Percentiles rank a stretch among this genome's conserved stretches.
These are phyloP conservation scores for Neonectria hederae DNA, from an alignment of 2,329 filamentous ascomycete species.

Conservation along the genomic window DNA sequence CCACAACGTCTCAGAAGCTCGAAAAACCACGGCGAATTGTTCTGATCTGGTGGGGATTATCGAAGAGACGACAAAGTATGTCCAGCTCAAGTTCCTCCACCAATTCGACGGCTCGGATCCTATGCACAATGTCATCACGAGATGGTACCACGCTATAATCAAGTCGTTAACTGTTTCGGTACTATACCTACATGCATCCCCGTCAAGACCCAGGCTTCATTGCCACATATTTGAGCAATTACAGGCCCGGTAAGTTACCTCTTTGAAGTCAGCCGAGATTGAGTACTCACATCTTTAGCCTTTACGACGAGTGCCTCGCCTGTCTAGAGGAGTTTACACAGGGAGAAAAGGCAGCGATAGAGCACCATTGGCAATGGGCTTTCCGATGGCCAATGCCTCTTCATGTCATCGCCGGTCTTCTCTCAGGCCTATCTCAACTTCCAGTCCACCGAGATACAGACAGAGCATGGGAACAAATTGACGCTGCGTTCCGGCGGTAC, in stretches of 20 bases:
- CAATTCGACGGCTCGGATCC: conserved; percentile 30
- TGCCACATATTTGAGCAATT: conserved; percentile 30
- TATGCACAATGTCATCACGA: conserved; percentile 25
- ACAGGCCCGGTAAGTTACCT: conserved; percentile 16
- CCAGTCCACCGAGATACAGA: conserved; percentile 28
- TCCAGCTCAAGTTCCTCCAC: conserved; percentile 24
- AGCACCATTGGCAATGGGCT: conserved; percentile 30
- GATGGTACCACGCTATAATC: conserved; percentile 26
- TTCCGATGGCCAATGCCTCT: conserved; percentile 33
- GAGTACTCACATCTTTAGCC: conserved; percentile 4
- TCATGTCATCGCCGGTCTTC: conserved; percentile 25
- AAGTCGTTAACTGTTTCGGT: conserved; percentile 26
- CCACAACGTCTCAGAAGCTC: conserved; percentile 21
- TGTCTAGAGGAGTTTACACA: conserved; percentile 29
- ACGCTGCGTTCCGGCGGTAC: conserved; percentile 26
- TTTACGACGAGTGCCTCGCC: conserved; percentile 28
- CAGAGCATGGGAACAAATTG: conserved; percentile 29
- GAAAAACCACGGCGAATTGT: conserved; percentile 19
- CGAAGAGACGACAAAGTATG: conserved; percentile 24
- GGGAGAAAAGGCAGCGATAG: conserved; percentile 23
- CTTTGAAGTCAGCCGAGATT: too few relatives aligned
- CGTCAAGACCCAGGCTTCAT: conserved; percentile 18
- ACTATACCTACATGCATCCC: conserved; percentile 25
- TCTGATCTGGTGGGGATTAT: conserved; percentile 24
- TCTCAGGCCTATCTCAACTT: conserved; percentile 21